phyloP scores from a whole-genome alignment of 768 basidiomycete genomes.

The Lepiota venenata region DNA sequence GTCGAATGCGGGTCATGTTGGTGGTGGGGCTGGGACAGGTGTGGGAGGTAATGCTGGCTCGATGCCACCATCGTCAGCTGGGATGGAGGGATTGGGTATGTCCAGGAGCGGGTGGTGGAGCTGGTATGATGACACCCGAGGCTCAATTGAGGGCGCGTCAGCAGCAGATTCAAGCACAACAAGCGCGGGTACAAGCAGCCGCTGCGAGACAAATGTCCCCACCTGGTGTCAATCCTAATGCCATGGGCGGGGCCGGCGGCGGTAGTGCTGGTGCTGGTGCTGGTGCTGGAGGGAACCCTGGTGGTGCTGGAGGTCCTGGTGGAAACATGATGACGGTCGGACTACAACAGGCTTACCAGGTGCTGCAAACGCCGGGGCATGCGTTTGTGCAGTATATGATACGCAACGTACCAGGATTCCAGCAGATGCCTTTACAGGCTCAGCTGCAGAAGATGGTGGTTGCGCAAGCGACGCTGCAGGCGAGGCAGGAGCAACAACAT shows the following conservation, averaged over 20 bases:
- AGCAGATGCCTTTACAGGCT: constrained; percentile 41
- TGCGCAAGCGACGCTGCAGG: constrained; percentile 42
- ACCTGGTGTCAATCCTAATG: constrained; percentile 19
- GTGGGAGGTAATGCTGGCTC: constrained; percentile 10
- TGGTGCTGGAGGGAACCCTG: constrained; percentile 1
- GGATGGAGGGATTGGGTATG: constrained; percentile 18
- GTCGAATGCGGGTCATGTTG: background rate
- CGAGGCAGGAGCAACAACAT: constrained; percentile 19
- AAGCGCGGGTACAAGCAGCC: constrained; percentile 25
- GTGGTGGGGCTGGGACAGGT: background rate
- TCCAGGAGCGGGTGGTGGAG: constrained; percentile 10
- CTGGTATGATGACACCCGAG: constrained; percentile 16
- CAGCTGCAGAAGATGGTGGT: constrained; percentile 59
- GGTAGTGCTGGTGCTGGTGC: constrained; percentile 12
- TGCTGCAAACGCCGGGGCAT: constrained; percentile 55
- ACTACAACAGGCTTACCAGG: constrained; percentile 38
- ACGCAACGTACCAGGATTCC: constrained; percentile 50
- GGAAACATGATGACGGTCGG: constrained; percentile 11
- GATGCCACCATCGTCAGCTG: constrained; percentile 15
- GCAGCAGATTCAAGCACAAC: constrained; percentile 26
- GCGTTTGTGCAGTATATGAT: constrained; percentile 57
- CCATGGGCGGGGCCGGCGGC: constrained; percentile 9
- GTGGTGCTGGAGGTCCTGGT: background rate
- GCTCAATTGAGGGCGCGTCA: constrained; percentile 18
- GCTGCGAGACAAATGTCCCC: constrained; percentile 35